Evolutionary conservation across 192 early-diverging fungal species (phyloP).

Genomic region (Gigaspora rosea): DNA sequence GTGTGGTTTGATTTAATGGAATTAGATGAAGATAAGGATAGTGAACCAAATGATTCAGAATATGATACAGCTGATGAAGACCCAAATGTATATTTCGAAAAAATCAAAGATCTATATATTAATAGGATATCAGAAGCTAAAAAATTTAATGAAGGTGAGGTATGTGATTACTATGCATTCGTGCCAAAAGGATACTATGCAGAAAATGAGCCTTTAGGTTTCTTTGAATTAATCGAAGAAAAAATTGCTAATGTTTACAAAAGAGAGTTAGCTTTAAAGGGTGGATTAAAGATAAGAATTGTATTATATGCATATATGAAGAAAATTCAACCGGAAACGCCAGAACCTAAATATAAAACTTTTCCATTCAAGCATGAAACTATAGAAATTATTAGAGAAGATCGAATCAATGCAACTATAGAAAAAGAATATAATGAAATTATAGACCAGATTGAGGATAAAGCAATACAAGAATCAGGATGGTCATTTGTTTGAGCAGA

Average conservation of each 20-base stretch:
- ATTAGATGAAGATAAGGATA: too few species aligned
- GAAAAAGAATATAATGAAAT: neutral
- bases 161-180: too few species aligned
- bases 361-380: neutral
- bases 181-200: neutral
- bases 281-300: conserved; percentile 3
- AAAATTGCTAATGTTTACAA: conserved; percentile 9
- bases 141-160: too few species aligned
- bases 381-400: neutral
- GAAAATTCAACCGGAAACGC: neutral
- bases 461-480: neutral
- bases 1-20: conserved; percentile 22
- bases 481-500: neutral
- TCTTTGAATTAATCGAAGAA: conserved; percentile 19
- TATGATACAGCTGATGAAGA: too few species aligned
- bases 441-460: neutral
- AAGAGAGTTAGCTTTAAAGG: neutral
- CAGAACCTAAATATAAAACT: conserved; percentile 16
- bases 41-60: too few species aligned
- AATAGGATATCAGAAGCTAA: too few species aligned
- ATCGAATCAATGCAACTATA: neutral
- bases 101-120: too few species aligned
- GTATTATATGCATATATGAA: neutral
- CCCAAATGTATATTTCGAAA: too few species aligned
- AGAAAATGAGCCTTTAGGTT: neutral